These are phyloP conservation scores for Bisporella sp. DNA, from an alignment of 2,329 filamentous ascomycete species.

Conservation along the genomic window DNA sequence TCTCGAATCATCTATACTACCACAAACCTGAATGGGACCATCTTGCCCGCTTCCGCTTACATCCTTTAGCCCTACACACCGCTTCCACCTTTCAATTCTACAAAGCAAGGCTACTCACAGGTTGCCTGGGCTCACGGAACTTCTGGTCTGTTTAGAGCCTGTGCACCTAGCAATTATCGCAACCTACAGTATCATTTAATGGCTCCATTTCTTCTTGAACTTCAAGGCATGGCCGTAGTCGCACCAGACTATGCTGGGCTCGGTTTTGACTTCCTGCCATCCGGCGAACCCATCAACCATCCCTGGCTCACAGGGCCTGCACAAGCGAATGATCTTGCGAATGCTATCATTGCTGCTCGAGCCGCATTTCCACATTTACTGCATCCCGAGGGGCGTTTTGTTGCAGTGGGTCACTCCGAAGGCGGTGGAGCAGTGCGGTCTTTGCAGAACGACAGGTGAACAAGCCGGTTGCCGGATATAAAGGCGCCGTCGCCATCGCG, in stretches of 20 bases:
- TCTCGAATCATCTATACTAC: slow-evolving; percentile 1
- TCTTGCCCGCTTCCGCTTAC: no score
- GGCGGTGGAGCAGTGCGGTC: slow-evolving; percentile 39
- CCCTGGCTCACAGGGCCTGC: slow-evolving; percentile 33
- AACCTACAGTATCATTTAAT: slow-evolving; percentile 35
- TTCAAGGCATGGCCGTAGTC: slow-evolving; percentile 37
- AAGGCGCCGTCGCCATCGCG: slow-evolving; percentile 4
- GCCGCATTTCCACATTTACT: slow-evolving; percentile 32
- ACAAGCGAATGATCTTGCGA: slow-evolving; percentile 36
- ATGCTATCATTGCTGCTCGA: slow-evolving; percentile 35
- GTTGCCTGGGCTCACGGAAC: slow-evolving; percentile 32
- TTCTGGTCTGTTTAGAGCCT: slow-evolving; percentile 32
- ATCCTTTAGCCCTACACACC: neutral
- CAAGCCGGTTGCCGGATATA: slow-evolving; percentile 6
- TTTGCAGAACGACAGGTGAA: slow-evolving; percentile 21
- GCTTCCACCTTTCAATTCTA: neutral
- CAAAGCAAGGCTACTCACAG: neutral
- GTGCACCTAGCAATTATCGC: slow-evolving; percentile 34
- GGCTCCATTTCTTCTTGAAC: slow-evolving; percentile 29
- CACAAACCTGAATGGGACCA: no score
- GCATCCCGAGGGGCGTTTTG: slow-evolving; percentile 32
- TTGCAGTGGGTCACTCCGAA: slow-evolving; percentile 40
- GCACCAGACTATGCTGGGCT: slow-evolving; percentile 39
- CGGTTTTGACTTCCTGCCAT: slow-evolving; percentile 29
- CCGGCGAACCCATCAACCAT: slow-evolving; percentile 31